Conservation (phyloP, 169 alveolate species). For the Babesia divergens region DNA sequence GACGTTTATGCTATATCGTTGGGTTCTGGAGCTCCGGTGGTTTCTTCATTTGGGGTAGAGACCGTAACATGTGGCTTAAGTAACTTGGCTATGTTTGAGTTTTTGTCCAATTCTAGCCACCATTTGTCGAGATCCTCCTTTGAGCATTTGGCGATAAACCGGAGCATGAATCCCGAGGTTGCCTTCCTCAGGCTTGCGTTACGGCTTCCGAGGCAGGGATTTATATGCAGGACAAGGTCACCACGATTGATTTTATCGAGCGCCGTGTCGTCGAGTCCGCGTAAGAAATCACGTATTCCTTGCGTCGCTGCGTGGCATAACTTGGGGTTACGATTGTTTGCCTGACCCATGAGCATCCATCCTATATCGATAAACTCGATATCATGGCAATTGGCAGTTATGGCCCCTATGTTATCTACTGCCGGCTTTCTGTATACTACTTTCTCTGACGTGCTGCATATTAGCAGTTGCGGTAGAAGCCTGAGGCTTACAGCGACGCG, state of each 20-base stretch:
- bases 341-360: constrained; percentile 13
- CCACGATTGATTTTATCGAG: background rate
- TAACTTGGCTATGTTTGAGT: background rate
- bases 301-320: background rate
- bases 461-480: constrained; percentile 33
- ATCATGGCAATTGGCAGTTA: background rate
- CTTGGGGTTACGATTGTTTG: constrained; percentile 17
- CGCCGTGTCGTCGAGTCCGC: background rate
- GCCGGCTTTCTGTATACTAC: constrained; percentile 42
- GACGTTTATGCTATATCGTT: background rate
- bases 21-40: background rate
- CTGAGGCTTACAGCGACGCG: background rate
- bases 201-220: background rate
- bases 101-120: background rate
- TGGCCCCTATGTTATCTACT: background rate
- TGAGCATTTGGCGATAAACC: background rate
- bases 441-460: constrained; percentile 45
- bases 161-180: background rate
- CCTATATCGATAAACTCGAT: background rate
- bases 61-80: background rate
- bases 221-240: background rate
- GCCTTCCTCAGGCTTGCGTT: background rate
- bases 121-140: background rate
- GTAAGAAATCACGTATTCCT: background rate
- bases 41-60: background rate